A percentile compares a stretch with the other conserved stretches of the same genome.
phyloP scores from a whole-genome alignment of 192 early-diverging fungal genomes.

The Geosiphon pyriformis region DNA sequence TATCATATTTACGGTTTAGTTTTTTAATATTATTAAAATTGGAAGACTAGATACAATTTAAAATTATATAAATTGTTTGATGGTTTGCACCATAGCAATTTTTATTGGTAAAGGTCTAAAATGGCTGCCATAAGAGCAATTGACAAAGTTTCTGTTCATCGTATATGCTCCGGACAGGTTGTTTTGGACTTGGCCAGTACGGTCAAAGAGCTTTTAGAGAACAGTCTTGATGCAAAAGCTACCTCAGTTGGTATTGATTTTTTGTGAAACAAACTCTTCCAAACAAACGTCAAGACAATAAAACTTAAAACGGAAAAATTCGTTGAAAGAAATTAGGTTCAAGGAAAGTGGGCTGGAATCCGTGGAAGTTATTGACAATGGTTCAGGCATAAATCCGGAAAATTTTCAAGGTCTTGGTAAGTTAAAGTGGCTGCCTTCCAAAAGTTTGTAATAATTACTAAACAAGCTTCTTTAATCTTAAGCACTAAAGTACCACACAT shows the following conservation, averaged over 20 bases:
- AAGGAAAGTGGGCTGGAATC: constrained; percentile 71
- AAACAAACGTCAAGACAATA: no score
- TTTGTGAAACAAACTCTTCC: no score
- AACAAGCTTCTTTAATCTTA: background rate
- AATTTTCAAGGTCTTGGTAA: constrained; percentile 67
- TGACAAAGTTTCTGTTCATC: constrained; percentile 56
- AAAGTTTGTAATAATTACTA: no score
- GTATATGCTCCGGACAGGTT: constrained; percentile 88
- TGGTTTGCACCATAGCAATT: no score
- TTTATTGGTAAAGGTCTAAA: background rate
- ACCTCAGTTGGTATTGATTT: constrained; percentile 55
- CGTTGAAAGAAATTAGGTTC: constrained; percentile 62
- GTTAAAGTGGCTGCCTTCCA: no score
- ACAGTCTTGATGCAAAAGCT: constrained; percentile 84
- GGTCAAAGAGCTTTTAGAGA: constrained; percentile 94
- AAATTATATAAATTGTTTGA: no score
- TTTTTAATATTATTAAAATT: no score
- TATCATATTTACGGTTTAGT: no score
- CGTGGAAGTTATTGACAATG: constrained; percentile 85
- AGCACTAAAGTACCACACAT: constrained; percentile 86
- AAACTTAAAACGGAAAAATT: no score
- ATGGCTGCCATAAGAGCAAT: constrained; percentile 42
- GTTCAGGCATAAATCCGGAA: constrained; percentile 62
- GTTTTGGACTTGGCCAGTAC: constrained; percentile 77
- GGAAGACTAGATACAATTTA: no score